Conservation (phyloP, 192 early-diverging fungal genomes). For the Podochytrium sp. region DNA sequence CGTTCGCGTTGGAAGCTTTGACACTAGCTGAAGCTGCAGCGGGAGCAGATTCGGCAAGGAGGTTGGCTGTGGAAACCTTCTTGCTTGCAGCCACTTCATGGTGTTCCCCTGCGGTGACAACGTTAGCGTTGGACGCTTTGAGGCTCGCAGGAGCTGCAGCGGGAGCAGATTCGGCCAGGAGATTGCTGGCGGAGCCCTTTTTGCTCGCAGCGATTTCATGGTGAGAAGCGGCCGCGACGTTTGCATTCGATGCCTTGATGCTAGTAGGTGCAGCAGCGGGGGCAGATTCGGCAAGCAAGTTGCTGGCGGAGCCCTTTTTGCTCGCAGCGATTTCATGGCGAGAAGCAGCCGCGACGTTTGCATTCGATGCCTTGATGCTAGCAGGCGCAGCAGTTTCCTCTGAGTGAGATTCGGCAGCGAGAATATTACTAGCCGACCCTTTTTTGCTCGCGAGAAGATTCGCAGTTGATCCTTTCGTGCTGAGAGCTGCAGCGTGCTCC, state of each 20-base stretch:
- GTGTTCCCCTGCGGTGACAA: neutral
- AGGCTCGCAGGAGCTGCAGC: neutral
- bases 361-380: neutral
- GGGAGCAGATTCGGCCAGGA: neutral
- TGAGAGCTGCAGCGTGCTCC: neutral
- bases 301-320: neutral
- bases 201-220: neutral
- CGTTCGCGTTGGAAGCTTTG: neutral
- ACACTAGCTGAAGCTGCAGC: slow-evolving; percentile 7
- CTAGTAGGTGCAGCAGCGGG: neutral
- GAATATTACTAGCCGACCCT: slow-evolving; percentile 3
- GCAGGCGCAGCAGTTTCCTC: neutral
- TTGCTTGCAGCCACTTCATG: neutral
- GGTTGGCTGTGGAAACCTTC: neutral
- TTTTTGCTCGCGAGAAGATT: neutral
- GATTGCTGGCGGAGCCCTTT: neutral
- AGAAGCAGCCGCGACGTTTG: neutral
- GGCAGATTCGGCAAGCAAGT: neutral
- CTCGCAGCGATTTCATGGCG: neutral
- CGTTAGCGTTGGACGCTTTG: slow-evolving; percentile 11
- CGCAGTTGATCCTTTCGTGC: neutral
- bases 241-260: slow-evolving; percentile 7
- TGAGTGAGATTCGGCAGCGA: neutral
- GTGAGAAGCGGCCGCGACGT: neutral
- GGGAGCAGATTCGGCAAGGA: neutral